phyloP scores from a whole-genome alignment of 2,329 filamentous ascomycete genomes.

The Claviceps humidiphila region DNA sequence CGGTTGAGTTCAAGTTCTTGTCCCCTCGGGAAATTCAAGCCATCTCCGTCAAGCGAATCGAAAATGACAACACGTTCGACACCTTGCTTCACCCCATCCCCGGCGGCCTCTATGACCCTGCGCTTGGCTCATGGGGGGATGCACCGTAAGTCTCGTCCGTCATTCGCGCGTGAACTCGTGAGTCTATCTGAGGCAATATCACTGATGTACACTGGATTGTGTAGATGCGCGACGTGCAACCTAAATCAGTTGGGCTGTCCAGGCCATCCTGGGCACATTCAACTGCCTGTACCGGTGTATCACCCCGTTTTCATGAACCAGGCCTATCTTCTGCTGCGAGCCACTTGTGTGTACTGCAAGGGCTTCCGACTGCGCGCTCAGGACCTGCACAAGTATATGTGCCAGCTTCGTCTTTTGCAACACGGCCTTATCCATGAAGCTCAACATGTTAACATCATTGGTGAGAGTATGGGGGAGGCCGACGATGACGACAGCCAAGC shows the following conservation, averaged over 20 bases:
- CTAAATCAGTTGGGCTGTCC: conserved; percentile 71
- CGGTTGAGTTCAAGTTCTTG: conserved; percentile 82
- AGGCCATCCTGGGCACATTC: conserved; percentile 89
- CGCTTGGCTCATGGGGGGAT: conserved; percentile 80
- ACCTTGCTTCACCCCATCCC: conserved; percentile 78
- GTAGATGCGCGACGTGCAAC: conserved; percentile 84
- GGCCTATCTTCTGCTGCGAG: conserved; percentile 68
- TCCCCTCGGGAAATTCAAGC: conserved; percentile 69
- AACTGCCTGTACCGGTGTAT: conserved; percentile 84
- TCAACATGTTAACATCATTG: conserved; percentile 39
- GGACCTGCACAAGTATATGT: conserved; percentile 65
- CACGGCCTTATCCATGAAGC: conserved; percentile 67
- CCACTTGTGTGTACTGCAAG: conserved; percentile 85
- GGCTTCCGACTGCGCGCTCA: conserved; percentile 67
- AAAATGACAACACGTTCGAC: conserved; percentile 91
- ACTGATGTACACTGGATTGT: background rate
- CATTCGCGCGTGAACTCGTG: too few species aligned
- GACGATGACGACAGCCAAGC: conserved; percentile 42
- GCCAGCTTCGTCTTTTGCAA: conserved; percentile 75
- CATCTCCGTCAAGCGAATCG: conserved; percentile 86
- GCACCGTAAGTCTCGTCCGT: conserved; percentile 43
- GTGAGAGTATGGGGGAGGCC: conserved; percentile 23
- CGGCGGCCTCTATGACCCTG: conserved; percentile 84
- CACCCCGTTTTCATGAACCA: conserved; percentile 97
- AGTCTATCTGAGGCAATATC: too few species aligned